phyloP scores from a whole-genome alignment of 2,329 filamentous ascomycete species.

The Hypoxylon sp. region DNA sequence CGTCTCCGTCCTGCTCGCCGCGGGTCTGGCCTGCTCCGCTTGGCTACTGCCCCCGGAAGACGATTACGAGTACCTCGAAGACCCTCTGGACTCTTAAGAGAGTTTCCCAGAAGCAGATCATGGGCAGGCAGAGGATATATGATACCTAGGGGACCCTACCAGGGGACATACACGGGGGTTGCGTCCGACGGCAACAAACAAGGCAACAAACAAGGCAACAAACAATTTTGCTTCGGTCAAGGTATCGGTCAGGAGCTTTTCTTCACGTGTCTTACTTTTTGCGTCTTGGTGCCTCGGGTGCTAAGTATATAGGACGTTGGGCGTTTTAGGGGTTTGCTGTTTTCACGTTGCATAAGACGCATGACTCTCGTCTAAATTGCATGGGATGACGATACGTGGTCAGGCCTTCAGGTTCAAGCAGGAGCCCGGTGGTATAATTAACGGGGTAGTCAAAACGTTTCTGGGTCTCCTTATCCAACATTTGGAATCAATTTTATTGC shows the following conservation, averaged over 20 bases:
- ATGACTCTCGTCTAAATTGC: conserved; percentile 25
- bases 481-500: conserved; percentile 11
- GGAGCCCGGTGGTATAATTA: conserved; percentile 9
- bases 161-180: background rate
- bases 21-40: conserved; percentile 71
- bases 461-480: conserved; percentile 9
- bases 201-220: background rate
- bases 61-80: conserved; percentile 77
- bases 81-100: conserved; percentile 60
- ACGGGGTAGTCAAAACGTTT: conserved; percentile 7
- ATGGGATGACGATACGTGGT: conserved; percentile 9
- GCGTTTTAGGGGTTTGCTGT: conserved; percentile 28
- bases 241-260: conserved; percentile 7
- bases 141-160: background rate
- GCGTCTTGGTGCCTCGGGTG: conserved; percentile 1
- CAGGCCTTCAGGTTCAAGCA: conserved; percentile 12
- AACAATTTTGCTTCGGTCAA: conserved; percentile 4
- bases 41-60: conserved; percentile 79
- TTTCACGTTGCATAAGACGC: conserved; percentile 27
- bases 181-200: background rate
- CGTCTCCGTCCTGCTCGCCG: conserved; percentile 61
- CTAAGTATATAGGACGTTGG: conserved; percentile 28
- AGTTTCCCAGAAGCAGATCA: background rate
- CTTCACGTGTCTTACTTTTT: conserved; percentile 5
- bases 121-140: background rate